phyloP scores from a whole-genome alignment of 495 filamentous ascomycete species.

The Penicillium verhagenii region DNA sequence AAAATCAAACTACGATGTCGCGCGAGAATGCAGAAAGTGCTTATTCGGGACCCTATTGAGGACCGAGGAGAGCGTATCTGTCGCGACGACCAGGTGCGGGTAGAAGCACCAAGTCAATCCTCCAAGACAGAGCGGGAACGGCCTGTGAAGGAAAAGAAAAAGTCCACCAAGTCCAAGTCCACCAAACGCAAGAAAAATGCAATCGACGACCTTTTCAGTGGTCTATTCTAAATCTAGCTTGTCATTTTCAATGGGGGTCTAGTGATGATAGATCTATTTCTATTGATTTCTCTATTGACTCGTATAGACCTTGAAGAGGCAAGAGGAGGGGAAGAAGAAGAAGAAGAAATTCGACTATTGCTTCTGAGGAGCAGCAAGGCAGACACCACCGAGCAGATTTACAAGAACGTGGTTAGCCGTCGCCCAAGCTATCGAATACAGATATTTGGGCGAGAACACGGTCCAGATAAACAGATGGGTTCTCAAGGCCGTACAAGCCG shows the following conservation, averaged over 20 bases:
- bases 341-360: constrained; percentile 4
- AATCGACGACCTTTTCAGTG: constrained; percentile 62
- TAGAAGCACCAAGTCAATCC: neutral
- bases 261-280: too few relatives aligned
- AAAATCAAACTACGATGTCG: constrained; percentile 13
- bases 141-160: neutral
- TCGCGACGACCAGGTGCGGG: constrained; percentile 14
- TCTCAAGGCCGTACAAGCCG: constrained; percentile 77
- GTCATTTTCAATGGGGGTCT: neutral
- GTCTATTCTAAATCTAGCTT: constrained; percentile 40
- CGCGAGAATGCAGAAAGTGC: neutral
- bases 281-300: neutral
- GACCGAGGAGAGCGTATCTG: constrained; percentile 36
- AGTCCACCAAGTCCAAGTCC: constrained; percentile 28
- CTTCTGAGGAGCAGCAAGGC: constrained; percentile 49
- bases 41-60: constrained; percentile 5
- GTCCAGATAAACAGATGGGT: constrained; percentile 98
- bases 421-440: constrained; percentile 88
- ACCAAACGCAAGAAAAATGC: constrained; percentile 54
- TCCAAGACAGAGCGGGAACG: neutral
- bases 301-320: too few relatives aligned
- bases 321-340: too few relatives aligned
- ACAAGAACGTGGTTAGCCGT: constrained; percentile 74
- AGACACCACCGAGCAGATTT: constrained; percentile 51
- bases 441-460: constrained; percentile 94